A percentile compares a stretch with the other conserved stretches of the same genome.
Conservation (phyloP, 352 stramenopile genomes). For the Saprolegnia parasitica region DNA sequence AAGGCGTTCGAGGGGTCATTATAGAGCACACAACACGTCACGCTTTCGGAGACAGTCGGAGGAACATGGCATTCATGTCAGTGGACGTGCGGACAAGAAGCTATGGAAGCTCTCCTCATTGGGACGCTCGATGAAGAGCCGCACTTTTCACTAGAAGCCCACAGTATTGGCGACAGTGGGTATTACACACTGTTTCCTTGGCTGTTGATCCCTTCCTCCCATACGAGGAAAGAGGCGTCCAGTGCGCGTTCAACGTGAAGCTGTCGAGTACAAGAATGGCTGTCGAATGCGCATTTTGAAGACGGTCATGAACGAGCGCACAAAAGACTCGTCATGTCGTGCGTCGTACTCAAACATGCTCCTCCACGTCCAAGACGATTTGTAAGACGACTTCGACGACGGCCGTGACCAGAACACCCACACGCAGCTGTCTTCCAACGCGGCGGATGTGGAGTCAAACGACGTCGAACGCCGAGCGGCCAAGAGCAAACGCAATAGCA, state of each 20-base stretch:
- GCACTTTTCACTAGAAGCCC: neutral
- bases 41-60: no score
- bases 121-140: neutral
- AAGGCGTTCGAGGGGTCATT: no score
- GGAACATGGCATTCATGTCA: slow-evolving; percentile 2
- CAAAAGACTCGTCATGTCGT: neutral
- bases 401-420: slow-evolving; percentile 5
- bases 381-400: neutral
- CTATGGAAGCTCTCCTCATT: slow-evolving; percentile 11
- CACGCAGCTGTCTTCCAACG: neutral
- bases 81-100: slow-evolving; percentile 20
- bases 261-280: slow-evolving; percentile 2
- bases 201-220: slow-evolving; percentile 6
- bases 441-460: slow-evolving; percentile 7
- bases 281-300: slow-evolving; percentile 22
- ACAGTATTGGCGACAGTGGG: slow-evolving; percentile 7
- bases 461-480: neutral
- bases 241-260: slow-evolving; percentile 1
- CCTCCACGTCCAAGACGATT: neutral
- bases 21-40: no score
- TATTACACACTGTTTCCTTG: slow-evolving; percentile 22
- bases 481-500: neutral
- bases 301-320: slow-evolving; percentile 13
- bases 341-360: slow-evolving; percentile 9
- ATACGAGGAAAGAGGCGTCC: slow-evolving; percentile 6